Evolutionary conservation across 208 protist genomes (phyloP), one percentile per base, ranked within the genome.

Genomic region (Perkinsela sp.): DNA sequence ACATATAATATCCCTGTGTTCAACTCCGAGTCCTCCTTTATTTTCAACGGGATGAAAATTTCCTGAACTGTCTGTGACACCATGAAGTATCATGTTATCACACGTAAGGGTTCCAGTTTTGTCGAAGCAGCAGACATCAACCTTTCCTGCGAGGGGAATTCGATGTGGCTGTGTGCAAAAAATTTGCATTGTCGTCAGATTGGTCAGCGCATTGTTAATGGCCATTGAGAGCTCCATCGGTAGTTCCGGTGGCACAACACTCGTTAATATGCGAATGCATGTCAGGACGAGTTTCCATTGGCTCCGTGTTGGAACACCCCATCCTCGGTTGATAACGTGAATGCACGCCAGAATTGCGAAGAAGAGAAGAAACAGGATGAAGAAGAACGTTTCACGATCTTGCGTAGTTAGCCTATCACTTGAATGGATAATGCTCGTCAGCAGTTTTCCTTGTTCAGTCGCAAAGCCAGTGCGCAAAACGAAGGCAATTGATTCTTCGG

Each of bases 81-180:
- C 92, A 32, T 82, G 80, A 65, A 95, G 84, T 30, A 89, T 76
- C 84, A 96, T 92, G 71, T 94, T 81, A 69, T 96, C 91, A 30
- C 82, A 88, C 2, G 94, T 97, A 28, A 98, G 80, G n/a, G 95
- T 98, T 65, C 97, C 98, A 1, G 98, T 99, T 83, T 99, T 99
- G 80, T 99, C 98, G 76, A 99, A 99, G 84, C 95, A 98, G 76
- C 93, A 97, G 1, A 90, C 84, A 75, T 95, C 86, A 16, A 98
- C 82, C 74, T 93, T 96, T 30, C 98, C 98, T 2, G 96, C 97
- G 70, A 95, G 94, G 13, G 97, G 96, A 73, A 99, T 98, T 32
- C 97, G 83, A 76, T 98, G 99, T 15, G 98, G 96, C 83, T 99
- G 82, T 2, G 89, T 93, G 76, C 90, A 96, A 77, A 93, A 95